These are phyloP conservation scores for Dissophora globulifera DNA, from an alignment of 192 early-diverging fungal genomes.

Conservation along the genomic window DNA sequence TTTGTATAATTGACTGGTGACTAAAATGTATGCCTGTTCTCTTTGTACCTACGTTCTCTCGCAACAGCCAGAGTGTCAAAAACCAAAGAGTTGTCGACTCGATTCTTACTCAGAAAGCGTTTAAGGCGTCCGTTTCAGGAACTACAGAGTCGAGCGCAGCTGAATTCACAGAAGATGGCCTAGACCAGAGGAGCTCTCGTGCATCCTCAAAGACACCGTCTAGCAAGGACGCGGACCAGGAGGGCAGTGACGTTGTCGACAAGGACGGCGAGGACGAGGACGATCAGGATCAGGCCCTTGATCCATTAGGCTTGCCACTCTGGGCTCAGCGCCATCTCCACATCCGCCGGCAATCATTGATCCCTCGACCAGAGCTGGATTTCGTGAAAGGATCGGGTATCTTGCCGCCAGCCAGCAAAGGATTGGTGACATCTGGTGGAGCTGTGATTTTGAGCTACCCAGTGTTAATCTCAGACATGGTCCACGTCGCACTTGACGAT, in stretches of 20 bases:
- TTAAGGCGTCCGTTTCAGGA: not conserved
- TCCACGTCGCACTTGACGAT: conserved; percentile 36
- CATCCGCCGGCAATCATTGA: conserved; percentile 44
- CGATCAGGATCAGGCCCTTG: not conserved
- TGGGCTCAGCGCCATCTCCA: conserved; percentile 38
- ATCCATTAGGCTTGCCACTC: conserved; percentile 14
- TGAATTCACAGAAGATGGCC: too few species aligned
- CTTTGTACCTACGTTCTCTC: too few species aligned
- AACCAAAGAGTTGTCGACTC: too few species aligned
- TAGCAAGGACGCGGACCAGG: not conserved
- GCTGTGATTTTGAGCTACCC: conserved; percentile 45
- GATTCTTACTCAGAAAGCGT: not conserved
- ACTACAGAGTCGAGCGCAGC: too few species aligned
- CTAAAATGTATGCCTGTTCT: too few species aligned
- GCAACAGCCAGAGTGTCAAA: too few species aligned
- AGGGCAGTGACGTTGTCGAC: too few species aligned
- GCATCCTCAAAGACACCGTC: not conserved
- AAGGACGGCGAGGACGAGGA: conserved; percentile 2
- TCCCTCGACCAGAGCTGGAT: conserved; percentile 42
- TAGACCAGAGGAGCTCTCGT: not conserved
- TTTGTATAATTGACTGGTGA: too few species aligned
- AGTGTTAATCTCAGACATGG: conserved; percentile 40
- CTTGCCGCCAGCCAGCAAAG: conserved; percentile 28
- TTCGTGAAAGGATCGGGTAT: conserved; percentile 46
- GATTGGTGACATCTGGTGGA: conserved; percentile 28